Evolutionary conservation across 2,329 filamentous ascomycete genomes (phyloP).

Genomic region (Ophiostoma sp.): DNA sequence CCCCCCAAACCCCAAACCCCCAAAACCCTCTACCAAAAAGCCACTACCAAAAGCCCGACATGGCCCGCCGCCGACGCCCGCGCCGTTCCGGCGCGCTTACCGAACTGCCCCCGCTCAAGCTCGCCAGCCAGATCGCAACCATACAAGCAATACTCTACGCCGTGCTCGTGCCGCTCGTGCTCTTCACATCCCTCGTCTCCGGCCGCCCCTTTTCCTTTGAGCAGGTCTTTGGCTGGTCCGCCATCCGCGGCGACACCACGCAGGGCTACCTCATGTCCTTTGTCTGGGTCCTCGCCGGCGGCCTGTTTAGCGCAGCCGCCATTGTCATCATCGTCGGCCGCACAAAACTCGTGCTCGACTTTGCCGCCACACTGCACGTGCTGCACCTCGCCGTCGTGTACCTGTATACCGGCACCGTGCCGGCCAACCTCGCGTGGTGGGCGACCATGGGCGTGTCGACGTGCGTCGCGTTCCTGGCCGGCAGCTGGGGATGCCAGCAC

Average conservation of each 20-base stretch:
- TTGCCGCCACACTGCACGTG: slow-evolving; percentile 68
- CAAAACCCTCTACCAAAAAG: not conserved
- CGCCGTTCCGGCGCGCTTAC: slow-evolving; percentile 56
- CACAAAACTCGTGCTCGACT: slow-evolving; percentile 92
- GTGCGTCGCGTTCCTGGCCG: slow-evolving; percentile 51
- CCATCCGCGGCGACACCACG: slow-evolving; percentile 57
- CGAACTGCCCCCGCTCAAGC: slow-evolving; percentile 56
- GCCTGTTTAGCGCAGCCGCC: slow-evolving; percentile 66
- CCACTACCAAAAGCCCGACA: not conserved
- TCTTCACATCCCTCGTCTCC: slow-evolving; percentile 56
- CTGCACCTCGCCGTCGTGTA: slow-evolving; percentile 45
- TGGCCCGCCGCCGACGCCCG: slow-evolving; percentile 23
- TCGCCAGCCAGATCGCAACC: slow-evolving; percentile 54
- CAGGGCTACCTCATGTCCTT: slow-evolving; percentile 57
- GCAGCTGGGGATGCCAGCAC: slow-evolving; percentile 88
- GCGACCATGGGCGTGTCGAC: slow-evolving; percentile 47
- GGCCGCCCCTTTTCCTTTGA: slow-evolving; percentile 50
- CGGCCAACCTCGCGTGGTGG: slow-evolving; percentile 85
- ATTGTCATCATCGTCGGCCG: slow-evolving; percentile 79
- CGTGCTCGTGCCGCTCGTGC: slow-evolving; percentile 47
- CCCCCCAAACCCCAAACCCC: not conserved
- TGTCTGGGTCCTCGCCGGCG: slow-evolving; percentile 53
- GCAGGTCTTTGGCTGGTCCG: slow-evolving; percentile 54
- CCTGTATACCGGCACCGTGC: slow-evolving; percentile 71
- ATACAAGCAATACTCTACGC: slow-evolving; percentile 54